These are phyloP conservation scores for Mallotus japonicus DNA, from an alignment of 441 rosid genomes.

Conservation along the genomic window DNA sequence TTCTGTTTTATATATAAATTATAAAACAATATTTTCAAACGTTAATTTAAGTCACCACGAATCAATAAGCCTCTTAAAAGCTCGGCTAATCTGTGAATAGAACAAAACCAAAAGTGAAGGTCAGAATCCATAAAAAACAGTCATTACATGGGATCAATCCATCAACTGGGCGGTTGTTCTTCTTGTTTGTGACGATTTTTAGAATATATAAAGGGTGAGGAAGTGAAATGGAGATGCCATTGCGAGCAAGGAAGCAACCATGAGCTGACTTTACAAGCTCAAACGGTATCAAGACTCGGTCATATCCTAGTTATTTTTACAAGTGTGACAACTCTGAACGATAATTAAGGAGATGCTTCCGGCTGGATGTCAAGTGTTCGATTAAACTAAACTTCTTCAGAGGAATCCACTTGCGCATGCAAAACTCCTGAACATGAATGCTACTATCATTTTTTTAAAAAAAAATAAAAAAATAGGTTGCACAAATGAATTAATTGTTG, in stretches of 20 bases:
- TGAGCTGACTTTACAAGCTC: not conserved
- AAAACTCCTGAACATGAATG: not conserved
- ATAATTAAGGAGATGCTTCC: constrained; percentile 6
- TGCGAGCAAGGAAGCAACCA: not conserved
- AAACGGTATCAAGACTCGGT: not conserved
- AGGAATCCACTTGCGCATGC: constrained; percentile 9
- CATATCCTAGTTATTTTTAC: not conserved
- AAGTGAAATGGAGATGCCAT: constrained; percentile 4
- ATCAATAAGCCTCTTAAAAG: too few species aligned
- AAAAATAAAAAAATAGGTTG: not conserved
- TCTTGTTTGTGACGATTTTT: constrained; percentile 7
- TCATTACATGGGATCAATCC: not conserved
- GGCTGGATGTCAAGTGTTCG: not conserved
- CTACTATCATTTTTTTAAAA: not conserved
- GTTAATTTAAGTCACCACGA: too few species aligned
- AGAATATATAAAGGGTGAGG: not conserved
- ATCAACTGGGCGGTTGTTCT: too few species aligned
- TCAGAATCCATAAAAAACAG: not conserved
- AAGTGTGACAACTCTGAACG: not conserved
- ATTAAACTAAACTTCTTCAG: not conserved
- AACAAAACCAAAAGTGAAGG: not conserved
- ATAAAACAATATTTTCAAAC: too few species aligned
- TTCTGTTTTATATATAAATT: too few species aligned
- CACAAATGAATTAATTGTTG: not conserved
- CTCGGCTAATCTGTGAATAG: not conserved